Conservation (phyloP, 2,329 filamentous ascomycete genomes). For the Fusarium sp. region DNA sequence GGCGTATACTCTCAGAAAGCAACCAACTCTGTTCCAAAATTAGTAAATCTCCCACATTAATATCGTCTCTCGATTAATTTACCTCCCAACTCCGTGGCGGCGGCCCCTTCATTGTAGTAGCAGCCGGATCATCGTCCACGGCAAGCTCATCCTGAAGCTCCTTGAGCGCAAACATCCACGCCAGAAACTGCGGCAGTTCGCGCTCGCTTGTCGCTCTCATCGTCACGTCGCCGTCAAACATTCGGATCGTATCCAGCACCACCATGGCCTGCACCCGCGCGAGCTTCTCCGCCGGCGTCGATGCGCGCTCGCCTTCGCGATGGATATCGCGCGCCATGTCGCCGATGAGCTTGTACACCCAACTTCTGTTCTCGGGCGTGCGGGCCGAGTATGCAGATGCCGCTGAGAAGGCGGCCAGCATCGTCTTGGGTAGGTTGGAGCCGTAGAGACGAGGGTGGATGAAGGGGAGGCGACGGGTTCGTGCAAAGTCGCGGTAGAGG, state of each 20-base stretch:
- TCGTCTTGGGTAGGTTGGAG: slow-evolving; percentile 55
- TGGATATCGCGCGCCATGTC: slow-evolving; percentile 56
- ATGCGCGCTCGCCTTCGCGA: slow-evolving; percentile 51
- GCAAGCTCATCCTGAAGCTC: slow-evolving; percentile 54
- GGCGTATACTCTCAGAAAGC: slow-evolving; percentile 58
- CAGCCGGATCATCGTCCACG: slow-evolving; percentile 39
- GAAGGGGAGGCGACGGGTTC: slow-evolving; percentile 56
- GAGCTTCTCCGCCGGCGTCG: slow-evolving; percentile 55
- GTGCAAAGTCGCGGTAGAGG: slow-evolving; percentile 54
- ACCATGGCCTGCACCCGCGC: slow-evolving; percentile 60
- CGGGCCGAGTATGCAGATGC: slow-evolving; percentile 56
- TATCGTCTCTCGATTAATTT: slow-evolving; percentile 7
- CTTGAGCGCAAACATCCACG: slow-evolving; percentile 56
- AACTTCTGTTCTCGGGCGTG: slow-evolving; percentile 55
- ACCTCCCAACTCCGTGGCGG: slow-evolving; percentile 61
- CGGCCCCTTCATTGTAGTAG: slow-evolving; percentile 46
- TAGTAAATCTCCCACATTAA: not conserved
- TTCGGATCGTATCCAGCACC: slow-evolving; percentile 57
- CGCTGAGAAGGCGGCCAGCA: slow-evolving; percentile 58
- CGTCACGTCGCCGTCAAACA: slow-evolving; percentile 60
- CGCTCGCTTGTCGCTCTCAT: slow-evolving; percentile 58
- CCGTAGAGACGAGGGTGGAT: slow-evolving; percentile 60
- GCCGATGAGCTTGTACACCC: slow-evolving; percentile 57
- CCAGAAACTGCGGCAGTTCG: slow-evolving; percentile 53
- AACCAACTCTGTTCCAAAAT: slow-evolving; percentile 54